Percentiles rank a stretch among this genome's conserved stretches.
Conservation (phyloP, 352 stramenopile genomes). For the Globisporangium polare region DNA sequence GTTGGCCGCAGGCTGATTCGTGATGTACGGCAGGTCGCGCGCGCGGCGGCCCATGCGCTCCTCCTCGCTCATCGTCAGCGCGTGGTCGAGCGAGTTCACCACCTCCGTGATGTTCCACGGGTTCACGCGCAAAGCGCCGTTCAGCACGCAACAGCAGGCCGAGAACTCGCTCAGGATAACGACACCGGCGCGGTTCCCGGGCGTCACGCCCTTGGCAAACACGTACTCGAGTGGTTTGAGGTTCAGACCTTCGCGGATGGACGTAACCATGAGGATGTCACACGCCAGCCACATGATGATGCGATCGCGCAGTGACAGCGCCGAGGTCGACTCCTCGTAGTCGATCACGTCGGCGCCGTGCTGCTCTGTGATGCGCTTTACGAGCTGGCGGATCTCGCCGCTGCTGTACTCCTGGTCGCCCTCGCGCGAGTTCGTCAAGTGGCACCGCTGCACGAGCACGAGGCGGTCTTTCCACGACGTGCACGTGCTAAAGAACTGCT, state of each 20-base stretch:
- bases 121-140: slow-evolving; percentile 95
- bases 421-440: slow-evolving; percentile 83
- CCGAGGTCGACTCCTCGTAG: slow-evolving; percentile 82
- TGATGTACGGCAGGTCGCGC: slow-evolving; percentile 97
- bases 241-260: slow-evolving; percentile 97
- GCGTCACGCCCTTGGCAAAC: slow-evolving; percentile 66
- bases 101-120: slow-evolving; percentile 95
- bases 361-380: slow-evolving; percentile 69
- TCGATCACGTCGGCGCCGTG: slow-evolving; percentile 78
- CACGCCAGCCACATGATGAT: slow-evolving; percentile 93
- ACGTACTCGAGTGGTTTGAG: slow-evolving; percentile 96
- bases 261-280: slow-evolving; percentile 95
- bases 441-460: slow-evolving; percentile 92
- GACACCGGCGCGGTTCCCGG: slow-evolving; percentile 83
- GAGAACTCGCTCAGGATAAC: slow-evolving; percentile 97
- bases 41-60: slow-evolving; percentile 89
- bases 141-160: slow-evolving; percentile 94
- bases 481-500: slow-evolving; percentile 95
- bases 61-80: slow-evolving; percentile 89
- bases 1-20: slow-evolving; percentile 85
- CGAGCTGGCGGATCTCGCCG: slow-evolving; percentile 77
- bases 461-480: slow-evolving; percentile 93
- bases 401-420: slow-evolving; percentile 92
- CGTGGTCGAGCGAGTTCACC: slow-evolving; percentile 90
- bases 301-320: slow-evolving; percentile 87